A percentile compares a stretch with the other conserved stretches of the same genome.
These are phyloP conservation scores for Seiridium cupressi DNA, from an alignment of 2,329 filamentous ascomycete species.

Conservation along the genomic window DNA sequence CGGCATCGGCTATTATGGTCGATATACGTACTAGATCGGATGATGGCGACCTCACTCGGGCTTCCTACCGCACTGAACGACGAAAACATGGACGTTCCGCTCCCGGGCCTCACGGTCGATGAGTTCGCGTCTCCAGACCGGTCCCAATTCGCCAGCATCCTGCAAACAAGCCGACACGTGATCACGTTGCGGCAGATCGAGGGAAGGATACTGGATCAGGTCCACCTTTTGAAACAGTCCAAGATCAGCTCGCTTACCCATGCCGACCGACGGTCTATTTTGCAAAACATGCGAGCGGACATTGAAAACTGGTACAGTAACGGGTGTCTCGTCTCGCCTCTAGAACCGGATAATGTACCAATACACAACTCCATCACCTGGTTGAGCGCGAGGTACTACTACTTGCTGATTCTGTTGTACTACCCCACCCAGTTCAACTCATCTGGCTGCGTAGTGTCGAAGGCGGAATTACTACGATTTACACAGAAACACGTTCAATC, in stretches of 20 bases:
- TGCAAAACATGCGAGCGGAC: conserved; percentile 34
- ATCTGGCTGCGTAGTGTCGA: conserved; percentile 25
- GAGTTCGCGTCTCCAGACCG: conserved; percentile 40
- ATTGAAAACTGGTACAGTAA: conserved; percentile 47
- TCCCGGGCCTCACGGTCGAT: conserved; percentile 42
- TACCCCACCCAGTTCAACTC: conserved; percentile 40
- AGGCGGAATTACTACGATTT: conserved; percentile 33
- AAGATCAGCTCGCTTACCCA: conserved; percentile 28
- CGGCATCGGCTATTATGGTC: conserved; percentile 43
- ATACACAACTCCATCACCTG: conserved; percentile 44
- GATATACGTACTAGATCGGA: conserved; percentile 42
- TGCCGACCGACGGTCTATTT: conserved; percentile 28
- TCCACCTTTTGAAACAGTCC: conserved; percentile 30
- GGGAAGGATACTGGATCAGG: conserved; percentile 34
- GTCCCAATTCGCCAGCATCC: conserved; percentile 33
- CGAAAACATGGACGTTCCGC: conserved; percentile 36
- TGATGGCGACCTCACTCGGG: conserved; percentile 40
- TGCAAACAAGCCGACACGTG: conserved; percentile 44
- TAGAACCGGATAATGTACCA: conserved; percentile 40
- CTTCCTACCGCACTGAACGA: conserved; percentile 37
- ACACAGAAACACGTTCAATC: conserved; percentile 41
- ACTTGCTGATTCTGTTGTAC: conserved; percentile 41
- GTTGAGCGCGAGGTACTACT: conserved; percentile 41
- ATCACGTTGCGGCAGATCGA: conserved; percentile 43
- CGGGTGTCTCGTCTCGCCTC: conserved; percentile 40